A percentile compares a stretch with the other conserved stretches of the same genome.
Evolutionary conservation across 2,329 filamentous ascomycete genomes (phyloP).

Genomic region (Trichoderma breve): DNA sequence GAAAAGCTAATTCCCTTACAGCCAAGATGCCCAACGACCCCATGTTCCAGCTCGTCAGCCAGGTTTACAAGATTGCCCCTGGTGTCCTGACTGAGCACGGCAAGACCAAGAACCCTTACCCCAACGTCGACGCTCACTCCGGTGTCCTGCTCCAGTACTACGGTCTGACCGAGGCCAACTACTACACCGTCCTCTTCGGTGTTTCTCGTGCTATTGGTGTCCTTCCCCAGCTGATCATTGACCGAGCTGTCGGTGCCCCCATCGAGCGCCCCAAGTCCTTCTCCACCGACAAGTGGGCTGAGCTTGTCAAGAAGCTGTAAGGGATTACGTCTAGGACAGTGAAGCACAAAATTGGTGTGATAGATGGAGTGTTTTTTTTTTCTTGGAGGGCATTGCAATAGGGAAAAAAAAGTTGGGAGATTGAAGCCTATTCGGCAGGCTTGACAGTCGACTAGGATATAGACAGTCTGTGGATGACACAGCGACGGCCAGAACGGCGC

Average conservation of each 20-base stretch:
- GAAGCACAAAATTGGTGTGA: neutral
- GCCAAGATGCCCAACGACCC: slow-evolving; percentile 92
- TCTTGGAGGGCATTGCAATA: neutral
- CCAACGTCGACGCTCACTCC: slow-evolving; percentile 98
- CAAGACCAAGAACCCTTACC: slow-evolving; percentile 99
- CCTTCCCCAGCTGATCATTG: slow-evolving; percentile 98
- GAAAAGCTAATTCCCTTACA: slow-evolving; percentile 33
- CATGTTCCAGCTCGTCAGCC: slow-evolving; percentile 99
- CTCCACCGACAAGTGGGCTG: slow-evolving; percentile 94
- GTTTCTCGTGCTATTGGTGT: slow-evolving; percentile 98
- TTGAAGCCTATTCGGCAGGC: neutral
- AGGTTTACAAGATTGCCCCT: slow-evolving; percentile 99
- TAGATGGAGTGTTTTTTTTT: slow-evolving; percentile 15
- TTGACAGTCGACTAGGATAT: slow-evolving; percentile 20
- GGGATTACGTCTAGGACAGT: slow-evolving; percentile 20
- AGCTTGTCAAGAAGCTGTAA: slow-evolving; percentile 92
- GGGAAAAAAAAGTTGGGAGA: slow-evolving; percentile 8
- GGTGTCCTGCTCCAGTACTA: slow-evolving; percentile 99
- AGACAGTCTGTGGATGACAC: slow-evolving; percentile 24
- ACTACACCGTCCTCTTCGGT: slow-evolving; percentile 99
- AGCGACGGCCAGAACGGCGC: slow-evolving; percentile 25
- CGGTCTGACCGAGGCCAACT: slow-evolving; percentile 96
- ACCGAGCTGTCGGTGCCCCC: slow-evolving; percentile 92
- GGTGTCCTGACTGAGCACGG: slow-evolving; percentile 98
- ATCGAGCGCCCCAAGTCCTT: slow-evolving; percentile 99